Percentiles rank a stretch among this genome's conserved stretches.
Conservation (phyloP, 148 eudicot species). For the Rhododendron molle region DNA sequence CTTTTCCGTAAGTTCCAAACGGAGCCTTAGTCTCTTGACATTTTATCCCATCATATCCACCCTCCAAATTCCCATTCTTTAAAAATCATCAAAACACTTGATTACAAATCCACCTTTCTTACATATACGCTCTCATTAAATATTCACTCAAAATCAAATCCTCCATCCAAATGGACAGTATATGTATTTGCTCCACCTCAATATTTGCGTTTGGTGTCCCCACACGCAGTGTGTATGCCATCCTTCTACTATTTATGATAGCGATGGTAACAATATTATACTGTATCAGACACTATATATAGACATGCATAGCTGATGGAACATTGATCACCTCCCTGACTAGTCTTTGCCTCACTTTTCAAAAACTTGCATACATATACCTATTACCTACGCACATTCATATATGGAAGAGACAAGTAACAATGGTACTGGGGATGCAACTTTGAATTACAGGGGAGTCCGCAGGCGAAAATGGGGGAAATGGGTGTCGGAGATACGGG, state of each 20-base stretch:
- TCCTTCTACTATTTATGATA: background rate
- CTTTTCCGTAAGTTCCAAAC: too few species aligned
- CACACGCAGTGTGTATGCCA: background rate
- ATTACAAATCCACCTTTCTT: too few species aligned
- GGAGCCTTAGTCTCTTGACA: too few species aligned
- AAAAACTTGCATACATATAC: background rate
- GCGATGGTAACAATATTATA: background rate
- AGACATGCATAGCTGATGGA: background rate
- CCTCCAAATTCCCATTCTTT: too few species aligned
- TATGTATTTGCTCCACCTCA: too few species aligned
- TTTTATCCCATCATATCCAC: too few species aligned
- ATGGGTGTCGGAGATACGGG: slow-evolving; percentile 73
- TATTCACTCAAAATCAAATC: too few species aligned
- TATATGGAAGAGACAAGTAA: slow-evolving; percentile 3
- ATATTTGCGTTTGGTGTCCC: background rate
- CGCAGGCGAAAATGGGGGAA: slow-evolving; percentile 64
- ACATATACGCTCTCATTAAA: too few species aligned
- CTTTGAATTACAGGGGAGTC: slow-evolving; percentile 16
- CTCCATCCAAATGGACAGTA: too few species aligned
- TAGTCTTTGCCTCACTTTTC: background rate
- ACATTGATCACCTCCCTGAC: background rate
- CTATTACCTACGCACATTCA: background rate
- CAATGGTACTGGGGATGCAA: background rate
- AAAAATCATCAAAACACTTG: too few species aligned
- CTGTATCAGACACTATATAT: slow-evolving; percentile 1